Evolutionary conservation across 2,329 filamentous ascomycete genomes (phyloP).

Genomic region (Fusarium torulosum): DNA sequence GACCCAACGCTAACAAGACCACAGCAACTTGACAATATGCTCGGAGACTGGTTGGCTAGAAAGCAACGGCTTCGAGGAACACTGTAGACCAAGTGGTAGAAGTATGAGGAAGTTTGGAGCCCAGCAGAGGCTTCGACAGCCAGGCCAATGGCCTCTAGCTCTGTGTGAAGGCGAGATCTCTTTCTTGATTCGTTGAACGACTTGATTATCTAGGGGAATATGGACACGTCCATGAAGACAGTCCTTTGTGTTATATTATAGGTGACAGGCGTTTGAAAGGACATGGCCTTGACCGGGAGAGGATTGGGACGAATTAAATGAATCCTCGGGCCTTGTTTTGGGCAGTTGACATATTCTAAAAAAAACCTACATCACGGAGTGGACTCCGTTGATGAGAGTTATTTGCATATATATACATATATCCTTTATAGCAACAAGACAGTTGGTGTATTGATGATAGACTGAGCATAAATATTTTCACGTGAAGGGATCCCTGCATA

Average conservation of each 20-base stretch:
- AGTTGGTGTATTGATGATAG: conserved; percentile 8
- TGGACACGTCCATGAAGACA: conserved; percentile 41
- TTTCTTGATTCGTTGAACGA: conserved; percentile 47
- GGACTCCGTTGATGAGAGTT: conserved; percentile 22
- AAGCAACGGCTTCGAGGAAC: conserved; percentile 72
- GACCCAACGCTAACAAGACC: conserved; percentile 30
- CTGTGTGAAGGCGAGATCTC: conserved; percentile 26
- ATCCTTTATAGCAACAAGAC: conserved; percentile 5
- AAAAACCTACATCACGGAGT: conserved; percentile 5
- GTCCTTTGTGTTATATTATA: conserved; percentile 47
- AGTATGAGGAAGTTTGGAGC: neutral
- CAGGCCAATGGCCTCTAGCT: conserved; percentile 26
- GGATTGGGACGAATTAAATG: conserved; percentile 46
- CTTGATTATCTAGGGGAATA: conserved; percentile 47
- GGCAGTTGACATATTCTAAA: conserved; percentile 24
- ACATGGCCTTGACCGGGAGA: conserved; percentile 27
- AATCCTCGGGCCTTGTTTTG: conserved; percentile 38
- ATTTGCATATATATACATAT: conserved; percentile 23
- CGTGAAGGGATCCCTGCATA: conserved; percentile 35
- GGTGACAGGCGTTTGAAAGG: conserved; percentile 46
- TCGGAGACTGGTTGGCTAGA: conserved; percentile 83
- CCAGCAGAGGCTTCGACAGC: conserved; percentile 17
- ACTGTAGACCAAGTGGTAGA: conserved; percentile 50
- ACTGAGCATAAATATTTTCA: conserved; percentile 22
- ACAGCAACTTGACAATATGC: conserved; percentile 85